Conservation (phyloP, 1,139 yeast species). For the Pneumocystis sp. region DNA sequence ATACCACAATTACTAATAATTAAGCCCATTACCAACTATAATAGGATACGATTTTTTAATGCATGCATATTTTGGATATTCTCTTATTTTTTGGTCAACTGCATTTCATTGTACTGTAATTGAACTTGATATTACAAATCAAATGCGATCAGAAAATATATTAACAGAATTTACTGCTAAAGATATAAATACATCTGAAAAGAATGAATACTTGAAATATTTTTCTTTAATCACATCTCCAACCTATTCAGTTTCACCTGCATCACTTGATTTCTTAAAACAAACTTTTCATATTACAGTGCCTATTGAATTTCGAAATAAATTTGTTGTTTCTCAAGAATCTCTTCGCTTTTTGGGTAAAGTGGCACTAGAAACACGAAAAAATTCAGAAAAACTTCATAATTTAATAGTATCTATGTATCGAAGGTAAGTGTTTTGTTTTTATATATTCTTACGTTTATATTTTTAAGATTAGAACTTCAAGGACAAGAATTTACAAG, state of each 20-base stretch:
- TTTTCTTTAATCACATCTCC: not conserved
- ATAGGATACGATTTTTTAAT: not conserved
- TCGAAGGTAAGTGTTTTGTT: not conserved
- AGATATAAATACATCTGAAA: not conserved
- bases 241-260: not conserved
- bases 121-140: not conserved
- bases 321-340: conserved; percentile 1
- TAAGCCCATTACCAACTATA: not conserved
- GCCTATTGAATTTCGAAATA: not conserved
- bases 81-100: not conserved
- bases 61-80: not conserved
- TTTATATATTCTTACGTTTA: not conserved
- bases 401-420: conserved; percentile 1
- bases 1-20: not conserved
- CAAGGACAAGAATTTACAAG: conserved; percentile 6
- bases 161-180: not conserved
- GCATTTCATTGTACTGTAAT: not conserved
- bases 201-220: not conserved
- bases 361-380: conserved; percentile 4
- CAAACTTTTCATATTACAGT: not conserved
- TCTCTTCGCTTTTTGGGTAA: conserved; percentile 9
- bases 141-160: not conserved
- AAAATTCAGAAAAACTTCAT: conserved; percentile 2
- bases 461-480: conserved; percentile 6
- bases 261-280: not conserved